Base-by-base conservation (phyloP, 2,329 filamentous ascomycete species). In the Sporothrix humicola region DNA sequence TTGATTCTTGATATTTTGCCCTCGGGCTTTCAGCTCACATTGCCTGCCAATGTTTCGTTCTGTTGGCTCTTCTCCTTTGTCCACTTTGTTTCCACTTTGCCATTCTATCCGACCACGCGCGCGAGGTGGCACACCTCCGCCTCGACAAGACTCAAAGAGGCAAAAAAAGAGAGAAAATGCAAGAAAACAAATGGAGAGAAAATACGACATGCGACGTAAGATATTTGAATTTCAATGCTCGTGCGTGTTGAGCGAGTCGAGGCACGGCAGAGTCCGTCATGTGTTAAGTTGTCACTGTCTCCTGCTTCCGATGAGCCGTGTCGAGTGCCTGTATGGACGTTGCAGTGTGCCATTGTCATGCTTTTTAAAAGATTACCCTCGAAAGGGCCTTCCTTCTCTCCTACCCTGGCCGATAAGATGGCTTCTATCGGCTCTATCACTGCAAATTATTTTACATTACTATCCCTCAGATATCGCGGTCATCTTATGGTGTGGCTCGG, bases 61-160 rank as follows among this genome's bases (percentile, higher is more conserved):
- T 8, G 20, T 31, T 70, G 31, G 31, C 31, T 26, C 23, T 50
- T 63, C n/a, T 37, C 44, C 46, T 69, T 54, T 69, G 65, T 68
- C 46, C 48, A 23, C 13, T 37, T 37, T 52, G 31, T 68, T 68
- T 68, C 63, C 23, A 50, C 65, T 52, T 52, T 52, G 20, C 46
- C 65, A 37, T 13, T 68, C 63, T 31, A 56, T 50, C 20, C 12
- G n/a, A 1, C 46, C 48, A 31, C n/a, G 15, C 66, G 15, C 66
- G 26, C 66, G 17, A 68, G 26, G 66, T 69, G 48, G 66, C 66
- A 69, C 48, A 52, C 15, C 17, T 69, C 66, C 48, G 66, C 48
- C 20, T 15, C 7, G 23, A 37, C 17, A 17, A 46, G 31, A 37
- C 31, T 37, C 26, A 68, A 23, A 37, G 23, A 52, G 17, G 23